Evolutionary conservation across 495 filamentous ascomycete genomes (phyloP).

Genomic region (Penicillium egyptiacum): DNA sequence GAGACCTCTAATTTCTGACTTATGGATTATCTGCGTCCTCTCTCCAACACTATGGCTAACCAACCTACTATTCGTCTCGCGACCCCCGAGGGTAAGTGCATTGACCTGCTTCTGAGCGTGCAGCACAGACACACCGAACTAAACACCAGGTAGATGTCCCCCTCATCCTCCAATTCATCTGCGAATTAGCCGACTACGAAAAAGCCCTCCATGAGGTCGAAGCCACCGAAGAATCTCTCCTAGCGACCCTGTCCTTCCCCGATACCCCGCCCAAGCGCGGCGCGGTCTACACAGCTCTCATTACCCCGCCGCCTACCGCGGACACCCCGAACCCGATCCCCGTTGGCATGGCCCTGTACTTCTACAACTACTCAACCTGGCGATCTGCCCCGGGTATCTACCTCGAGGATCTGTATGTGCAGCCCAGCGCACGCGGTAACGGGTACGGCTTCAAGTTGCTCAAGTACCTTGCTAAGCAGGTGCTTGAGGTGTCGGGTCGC

Average conservation of each 20-base stretch:
- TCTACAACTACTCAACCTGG: constrained; percentile 83
- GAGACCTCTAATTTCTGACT: background rate
- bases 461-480: constrained; percentile 72
- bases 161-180: constrained; percentile 77
- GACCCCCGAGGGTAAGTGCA: constrained; percentile 42
- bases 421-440: constrained; percentile 62
- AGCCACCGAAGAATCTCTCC: constrained; percentile 73
- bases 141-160: constrained; percentile 66
- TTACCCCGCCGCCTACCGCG: constrained; percentile 34
- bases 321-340: constrained; percentile 34
- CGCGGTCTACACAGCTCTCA: constrained; percentile 45
- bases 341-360: constrained; percentile 66
- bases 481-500: constrained; percentile 62
- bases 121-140: constrained; percentile 8
- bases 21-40: constrained; percentile 9
- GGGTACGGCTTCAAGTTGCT: constrained; percentile 81
- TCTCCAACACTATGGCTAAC: constrained; percentile 29
- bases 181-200: constrained; percentile 87
- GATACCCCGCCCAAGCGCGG: constrained; percentile 39
- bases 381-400: constrained; percentile 82
- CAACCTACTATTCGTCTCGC: constrained; percentile 50
- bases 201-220: constrained; percentile 66
- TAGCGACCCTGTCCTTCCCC: constrained; percentile 76
- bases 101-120: background rate
- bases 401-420: constrained; percentile 89